Base-by-base conservation (phyloP, 306 rosid genomes). In the Mucuna pruriens region DNA sequence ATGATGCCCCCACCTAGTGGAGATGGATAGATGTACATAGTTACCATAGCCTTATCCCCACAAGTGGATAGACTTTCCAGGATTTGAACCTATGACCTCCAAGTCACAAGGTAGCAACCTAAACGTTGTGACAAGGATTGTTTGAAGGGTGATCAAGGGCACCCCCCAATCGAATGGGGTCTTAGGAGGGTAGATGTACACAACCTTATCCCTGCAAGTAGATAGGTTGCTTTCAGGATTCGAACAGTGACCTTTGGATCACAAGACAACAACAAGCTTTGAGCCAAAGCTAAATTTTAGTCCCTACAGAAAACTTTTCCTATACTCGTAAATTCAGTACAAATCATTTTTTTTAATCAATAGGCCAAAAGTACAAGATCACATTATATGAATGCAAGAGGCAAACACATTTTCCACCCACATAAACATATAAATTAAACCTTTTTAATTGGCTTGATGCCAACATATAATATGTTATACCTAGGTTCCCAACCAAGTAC, bases 401-500 rank as follows among this genome's bases (percentile, higher is more conserved):
- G 57, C 51, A 42, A 69, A 16, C 73, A 29, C 45, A 63, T 19
- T 22, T 68, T 61, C 62, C 39, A 60, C 33, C 62, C 36, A 52
- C 12, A 20, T 58, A 52, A 67, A 34, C 58, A 58, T 57, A 71
- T 58, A 66, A 25, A 49, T 26, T 22, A 71, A 52, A 61, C 16
- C 58, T 16, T 29, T 52, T 17, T 7, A 33, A 45, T 16, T 66
- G 62, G 74, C 72, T 83, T 26, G 52, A 55, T 46, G 49, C 25
- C 66, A 70, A 55, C 54, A 34, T 42, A 77, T 7, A 74, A 19
- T 52, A 74, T 46, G 64, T 19, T 80, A 80, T 87, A 95, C 99
- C 99, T 91, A 26, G 87, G 87, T 84, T 89, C 93, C 98, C 99
- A 95, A 63, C 99, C 99, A 74, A 95, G 90, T 33, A 93, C 96